Conservation (phyloP, 805 yeast genomes). For the Candida anglica region DNA sequence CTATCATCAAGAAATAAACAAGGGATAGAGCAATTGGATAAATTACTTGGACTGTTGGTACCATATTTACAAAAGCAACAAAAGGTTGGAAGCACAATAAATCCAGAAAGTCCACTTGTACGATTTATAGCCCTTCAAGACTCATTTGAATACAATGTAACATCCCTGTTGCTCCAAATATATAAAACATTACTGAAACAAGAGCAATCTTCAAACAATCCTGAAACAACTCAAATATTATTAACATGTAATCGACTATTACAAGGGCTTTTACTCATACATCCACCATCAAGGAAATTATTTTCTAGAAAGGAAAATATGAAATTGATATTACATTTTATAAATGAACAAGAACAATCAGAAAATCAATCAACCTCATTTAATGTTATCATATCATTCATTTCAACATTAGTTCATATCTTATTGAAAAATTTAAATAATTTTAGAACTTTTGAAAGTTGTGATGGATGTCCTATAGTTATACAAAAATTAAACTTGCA, state of each 20-base stretch:
- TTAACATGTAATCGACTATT: conserved; percentile 33
- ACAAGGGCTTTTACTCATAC: conserved; percentile 60
- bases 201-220: neutral
- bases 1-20: neutral
- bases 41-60: conserved; percentile 12
- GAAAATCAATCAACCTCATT: conserved; percentile 8
- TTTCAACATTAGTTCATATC: conserved; percentile 55
- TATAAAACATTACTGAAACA: conserved; percentile 5
- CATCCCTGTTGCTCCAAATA: conserved; percentile 26
- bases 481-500: conserved; percentile 33
- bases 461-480: conserved; percentile 51
- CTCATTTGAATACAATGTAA: conserved; percentile 48
- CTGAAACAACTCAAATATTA: too few relatives aligned
- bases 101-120: too few relatives aligned
- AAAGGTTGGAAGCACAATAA: too few relatives aligned
- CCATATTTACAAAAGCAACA: too few relatives aligned
- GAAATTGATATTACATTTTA: conserved; percentile 25
- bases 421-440: conserved; percentile 55
- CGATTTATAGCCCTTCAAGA: conserved; percentile 49
- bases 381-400: conserved; percentile 26
- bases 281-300: conserved; percentile 48
- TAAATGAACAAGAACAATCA: conserved; percentile 10
- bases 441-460: conserved; percentile 54
- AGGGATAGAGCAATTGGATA: conserved; percentile 16
- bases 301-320: conserved; percentile 42